Evolutionary conservation across 1,284 basidiomycete genomes (phyloP).

Genomic region (Lentinus polychrous): DNA sequence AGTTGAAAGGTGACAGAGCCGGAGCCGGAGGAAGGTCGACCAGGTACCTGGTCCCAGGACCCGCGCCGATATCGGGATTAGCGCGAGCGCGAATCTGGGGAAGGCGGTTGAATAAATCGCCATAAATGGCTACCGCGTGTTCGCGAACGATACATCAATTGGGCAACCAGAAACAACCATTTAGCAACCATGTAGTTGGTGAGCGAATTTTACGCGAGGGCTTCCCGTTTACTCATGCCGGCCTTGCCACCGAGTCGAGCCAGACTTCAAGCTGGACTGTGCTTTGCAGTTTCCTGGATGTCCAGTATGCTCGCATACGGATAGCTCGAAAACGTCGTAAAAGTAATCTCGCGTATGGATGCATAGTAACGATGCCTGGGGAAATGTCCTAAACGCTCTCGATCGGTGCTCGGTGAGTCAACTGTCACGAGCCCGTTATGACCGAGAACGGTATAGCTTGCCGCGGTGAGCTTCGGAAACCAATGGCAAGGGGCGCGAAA

Average conservation of each 20-base stretch:
- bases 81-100: neutral
- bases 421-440: slow-evolving; percentile 7
- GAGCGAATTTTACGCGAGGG: neutral
- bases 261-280: too few species aligned
- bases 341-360: neutral
- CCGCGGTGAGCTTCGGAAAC: neutral
- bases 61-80: neutral
- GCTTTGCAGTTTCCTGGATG: too few species aligned
- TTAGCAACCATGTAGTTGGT: neutral
- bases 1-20: neutral
- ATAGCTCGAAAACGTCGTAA: too few species aligned
- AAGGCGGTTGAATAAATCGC: neutral
- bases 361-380: neutral
- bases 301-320: too few species aligned
- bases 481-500: slow-evolving; percentile 8
- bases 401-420: neutral
- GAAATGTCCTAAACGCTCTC: neutral
- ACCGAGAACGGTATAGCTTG: slow-evolving; percentile 8
- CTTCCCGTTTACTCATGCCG: too few species aligned
- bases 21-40: neutral
- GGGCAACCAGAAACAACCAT: neutral
- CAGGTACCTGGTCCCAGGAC: too few species aligned
- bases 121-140: neutral
- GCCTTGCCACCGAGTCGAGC: too few species aligned
- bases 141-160: neutral